These are phyloP conservation scores for Claviceps fusiformis DNA, from an alignment of 2,329 filamentous ascomycete species.

Conservation along the genomic window DNA sequence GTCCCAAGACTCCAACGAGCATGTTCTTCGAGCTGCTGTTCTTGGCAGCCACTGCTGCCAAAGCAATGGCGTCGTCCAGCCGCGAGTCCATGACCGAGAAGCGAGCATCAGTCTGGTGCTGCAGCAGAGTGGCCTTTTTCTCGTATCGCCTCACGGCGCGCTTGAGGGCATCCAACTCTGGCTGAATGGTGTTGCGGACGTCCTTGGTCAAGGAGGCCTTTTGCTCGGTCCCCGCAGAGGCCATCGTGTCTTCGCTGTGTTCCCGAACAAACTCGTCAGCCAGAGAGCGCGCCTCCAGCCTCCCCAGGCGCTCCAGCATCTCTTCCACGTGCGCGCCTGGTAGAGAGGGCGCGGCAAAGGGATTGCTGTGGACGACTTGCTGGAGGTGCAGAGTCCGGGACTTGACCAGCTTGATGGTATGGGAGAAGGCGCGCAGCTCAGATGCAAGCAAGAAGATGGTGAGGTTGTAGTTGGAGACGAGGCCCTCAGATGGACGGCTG, in stretches of 20 bases:
- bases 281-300: slow-evolving; percentile 45
- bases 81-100: slow-evolving; percentile 58
- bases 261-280: slow-evolving; percentile 12
- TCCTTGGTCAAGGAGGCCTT: slow-evolving; percentile 37
- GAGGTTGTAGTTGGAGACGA: slow-evolving; percentile 87
- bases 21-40: slow-evolving; percentile 26
- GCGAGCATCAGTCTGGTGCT: slow-evolving; percentile 62
- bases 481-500: slow-evolving; percentile 67
- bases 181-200: slow-evolving; percentile 53
- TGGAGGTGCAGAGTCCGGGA: slow-evolving; percentile 72
- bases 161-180: slow-evolving; percentile 77
- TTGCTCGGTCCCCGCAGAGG: slow-evolving; percentile 24
- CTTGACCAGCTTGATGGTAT: slow-evolving; percentile 69
- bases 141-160: slow-evolving; percentile 84
- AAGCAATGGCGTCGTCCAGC: slow-evolving; percentile 61
- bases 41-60: slow-evolving; percentile 64
- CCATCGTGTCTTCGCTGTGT: slow-evolving; percentile 18
- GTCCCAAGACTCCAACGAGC: slow-evolving; percentile 24
- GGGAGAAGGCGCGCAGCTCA: slow-evolving; percentile 70
- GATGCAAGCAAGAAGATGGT: slow-evolving; percentile 80
- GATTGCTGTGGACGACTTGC: slow-evolving; percentile 45
- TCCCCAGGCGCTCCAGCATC: slow-evolving; percentile 52
- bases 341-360: slow-evolving; percentile 21
- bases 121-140: slow-evolving; percentile 66
- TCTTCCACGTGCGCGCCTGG: slow-evolving; percentile 35